A percentile compares a stretch with the other conserved stretches of the same genome.
phyloP scores from a whole-genome alignment of 2,329 filamentous ascomycete genomes.

The Beauveria varroae region DNA sequence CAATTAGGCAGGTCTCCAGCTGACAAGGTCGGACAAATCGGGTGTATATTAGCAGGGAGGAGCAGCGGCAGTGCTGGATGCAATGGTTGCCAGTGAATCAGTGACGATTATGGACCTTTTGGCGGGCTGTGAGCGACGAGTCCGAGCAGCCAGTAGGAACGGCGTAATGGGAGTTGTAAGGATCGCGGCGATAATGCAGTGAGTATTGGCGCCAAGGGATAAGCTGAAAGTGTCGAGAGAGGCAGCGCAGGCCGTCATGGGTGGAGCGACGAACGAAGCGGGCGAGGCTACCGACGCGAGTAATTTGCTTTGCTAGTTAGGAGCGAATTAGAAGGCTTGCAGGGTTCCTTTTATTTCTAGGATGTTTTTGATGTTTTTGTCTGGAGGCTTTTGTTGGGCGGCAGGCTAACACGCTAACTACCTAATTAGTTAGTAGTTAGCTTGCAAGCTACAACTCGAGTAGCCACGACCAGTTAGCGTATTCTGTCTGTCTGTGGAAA shows the following conservation, averaged over 20 bases:
- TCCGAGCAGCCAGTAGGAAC: background rate
- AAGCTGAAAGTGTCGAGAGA: background rate
- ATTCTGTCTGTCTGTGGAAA: background rate
- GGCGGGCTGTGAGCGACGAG: background rate
- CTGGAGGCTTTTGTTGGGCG: background rate
- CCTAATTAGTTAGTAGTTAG: background rate
- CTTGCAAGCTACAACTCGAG: too few species aligned
- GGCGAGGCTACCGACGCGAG: background rate
- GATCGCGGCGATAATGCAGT: background rate
- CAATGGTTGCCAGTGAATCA: background rate
- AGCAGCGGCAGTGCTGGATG: background rate
- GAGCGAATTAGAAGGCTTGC: background rate
- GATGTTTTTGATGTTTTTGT: background rate
- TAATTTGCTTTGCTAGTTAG: background rate
- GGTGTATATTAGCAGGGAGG: background rate
- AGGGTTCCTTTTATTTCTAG: background rate
- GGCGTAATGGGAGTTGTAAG: background rate
- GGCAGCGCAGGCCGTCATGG: background rate
- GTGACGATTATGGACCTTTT: background rate
- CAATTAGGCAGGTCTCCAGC: slow-evolving; percentile 5
- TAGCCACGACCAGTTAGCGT: background rate
- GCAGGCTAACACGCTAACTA: background rate
- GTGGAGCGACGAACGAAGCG: background rate
- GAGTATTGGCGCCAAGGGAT: background rate
- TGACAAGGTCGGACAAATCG: background rate